These are phyloP conservation scores for Blepharisma undulans DNA, from an alignment of 169 alveolate genomes.

Conservation along the genomic window DNA sequence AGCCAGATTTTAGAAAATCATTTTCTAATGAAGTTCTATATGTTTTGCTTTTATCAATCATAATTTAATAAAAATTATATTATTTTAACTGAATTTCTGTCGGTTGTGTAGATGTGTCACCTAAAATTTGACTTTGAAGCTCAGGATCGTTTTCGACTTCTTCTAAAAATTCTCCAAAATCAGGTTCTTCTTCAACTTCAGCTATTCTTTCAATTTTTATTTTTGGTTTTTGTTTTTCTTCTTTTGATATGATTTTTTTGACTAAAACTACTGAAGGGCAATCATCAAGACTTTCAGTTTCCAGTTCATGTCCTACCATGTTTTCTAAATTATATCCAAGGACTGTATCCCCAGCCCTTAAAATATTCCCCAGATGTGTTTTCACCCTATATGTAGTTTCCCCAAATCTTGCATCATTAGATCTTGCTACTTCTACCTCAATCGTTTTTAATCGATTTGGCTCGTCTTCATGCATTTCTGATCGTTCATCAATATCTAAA, in stretches of 20 bases:
- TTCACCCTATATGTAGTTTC: constrained; percentile 51
- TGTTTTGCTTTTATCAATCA: neutral
- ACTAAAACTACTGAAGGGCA: constrained; percentile 82
- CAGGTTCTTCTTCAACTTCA: constrained; percentile 58
- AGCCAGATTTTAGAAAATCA: neutral
- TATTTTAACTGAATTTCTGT: neutral
- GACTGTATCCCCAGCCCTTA: constrained; percentile 84
- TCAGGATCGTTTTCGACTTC: constrained; percentile 89
- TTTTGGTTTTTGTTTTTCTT: constrained; percentile 6
- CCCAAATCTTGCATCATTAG: constrained; percentile 43
- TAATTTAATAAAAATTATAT: no score
- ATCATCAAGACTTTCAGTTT: constrained; percentile 52
- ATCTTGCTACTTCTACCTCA: constrained; percentile 48
- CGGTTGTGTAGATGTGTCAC: neutral
- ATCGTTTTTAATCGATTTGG: neutral
- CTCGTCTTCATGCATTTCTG: constrained; percentile 33
- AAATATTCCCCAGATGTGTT: constrained; percentile 73
- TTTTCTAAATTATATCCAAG: constrained; percentile 83
- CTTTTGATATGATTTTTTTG: constrained; percentile 49
- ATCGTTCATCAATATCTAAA: constrained; percentile 75
- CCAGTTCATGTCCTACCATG: constrained; percentile 32
- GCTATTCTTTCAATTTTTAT: constrained; percentile 38
- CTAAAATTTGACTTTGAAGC: neutral
- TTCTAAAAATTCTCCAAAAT: constrained; percentile 84
- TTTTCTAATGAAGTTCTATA: neutral